Evolutionary conservation across 2,329 filamentous ascomycete species (phyloP), one percentile per base, ranked within the genome.

Genomic region (Clonostachys sp.): DNA sequence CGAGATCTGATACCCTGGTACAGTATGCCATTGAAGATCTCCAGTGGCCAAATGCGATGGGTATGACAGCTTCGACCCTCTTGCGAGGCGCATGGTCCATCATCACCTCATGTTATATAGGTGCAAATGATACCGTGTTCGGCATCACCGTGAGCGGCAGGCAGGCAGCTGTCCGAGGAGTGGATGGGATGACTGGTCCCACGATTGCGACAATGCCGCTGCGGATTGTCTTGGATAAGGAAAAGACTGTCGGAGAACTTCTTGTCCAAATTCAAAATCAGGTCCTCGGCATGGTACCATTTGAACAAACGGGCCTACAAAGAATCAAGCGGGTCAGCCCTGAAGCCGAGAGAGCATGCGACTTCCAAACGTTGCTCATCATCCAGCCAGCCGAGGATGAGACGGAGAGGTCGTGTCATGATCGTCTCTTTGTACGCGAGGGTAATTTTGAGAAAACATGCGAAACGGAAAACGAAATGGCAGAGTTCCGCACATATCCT

Each of bases 71-170:
- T 10, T 54, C 58, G 2, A 57, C 48, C 3, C 24, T 59, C 4
- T 39, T 55, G 6, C 50, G 56, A 5, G 53, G 56, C 4, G 58
- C 59, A 3, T 60, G 57, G 57, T 45, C 53, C 9, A 20, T 74
- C 5, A 56, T 70, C 5, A 57, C 66, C 2, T 59, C 61, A 0
- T 50, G 63, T 4, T 68, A 69, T 44, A 60, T 66, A 52, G 59
- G 17, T 48, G 59, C 46, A 4, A 42, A 57, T 9, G 69, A 74
- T 41, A 48, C 55, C 1, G 12, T 57, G 4, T 62, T 60, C 24
- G 62, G 59, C 3, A 48, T 51, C 3, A 54, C 56, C 6, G 46
- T 57, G 1, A 54, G 53, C 1, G 62, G 61, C 14, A 50, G 60
- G 4, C 50, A 58, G 16, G 55, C 54, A 3, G 47, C 55, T 1